These are phyloP conservation scores for Lactifluus subvellereus DNA, from an alignment of 768 basidiomycete genomes.

Conservation along the genomic window DNA sequence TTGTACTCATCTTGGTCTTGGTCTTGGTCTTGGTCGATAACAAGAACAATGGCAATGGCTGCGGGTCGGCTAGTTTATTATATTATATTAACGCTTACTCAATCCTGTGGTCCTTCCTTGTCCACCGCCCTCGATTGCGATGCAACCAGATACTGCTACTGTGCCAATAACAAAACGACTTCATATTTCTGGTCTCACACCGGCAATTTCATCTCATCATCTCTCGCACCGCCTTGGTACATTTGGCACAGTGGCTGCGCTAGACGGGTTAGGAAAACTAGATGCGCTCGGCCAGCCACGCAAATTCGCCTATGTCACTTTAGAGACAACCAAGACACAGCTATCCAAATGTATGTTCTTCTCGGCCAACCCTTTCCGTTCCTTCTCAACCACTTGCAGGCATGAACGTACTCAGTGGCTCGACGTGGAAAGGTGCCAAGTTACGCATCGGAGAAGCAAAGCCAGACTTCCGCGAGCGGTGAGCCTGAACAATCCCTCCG, in stretches of 20 bases:
- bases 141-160: no score
- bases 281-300: conserved; percentile 62
- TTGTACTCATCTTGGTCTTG: not conserved
- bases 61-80: no score
- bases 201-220: conserved; percentile 52
- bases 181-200: conserved; percentile 71
- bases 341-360: conserved; percentile 55
- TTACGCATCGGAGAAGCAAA: conserved; percentile 80
- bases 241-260: conserved; percentile 62
- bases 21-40: not conserved
- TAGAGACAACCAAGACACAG: conserved; percentile 55
- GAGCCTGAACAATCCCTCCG: conserved; percentile 16
- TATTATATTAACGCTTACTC: no score
- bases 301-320: conserved; percentile 69
- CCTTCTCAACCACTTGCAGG: conserved; percentile 37
- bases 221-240: conserved; percentile 51
- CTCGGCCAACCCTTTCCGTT: not conserved
- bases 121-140: no score
- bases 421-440: conserved; percentile 85
- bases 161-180: conserved; percentile 48
- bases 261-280: conserved; percentile 62
- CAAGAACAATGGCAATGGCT: no score
- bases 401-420: conserved; percentile 69
- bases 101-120: no score
- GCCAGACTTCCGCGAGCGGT: conserved; percentile 66